A percentile compares a stretch with the other conserved stretches of the same genome.
phyloP scores from a whole-genome alignment of 169 alveolate genomes.

The Babesia sp. region DNA sequence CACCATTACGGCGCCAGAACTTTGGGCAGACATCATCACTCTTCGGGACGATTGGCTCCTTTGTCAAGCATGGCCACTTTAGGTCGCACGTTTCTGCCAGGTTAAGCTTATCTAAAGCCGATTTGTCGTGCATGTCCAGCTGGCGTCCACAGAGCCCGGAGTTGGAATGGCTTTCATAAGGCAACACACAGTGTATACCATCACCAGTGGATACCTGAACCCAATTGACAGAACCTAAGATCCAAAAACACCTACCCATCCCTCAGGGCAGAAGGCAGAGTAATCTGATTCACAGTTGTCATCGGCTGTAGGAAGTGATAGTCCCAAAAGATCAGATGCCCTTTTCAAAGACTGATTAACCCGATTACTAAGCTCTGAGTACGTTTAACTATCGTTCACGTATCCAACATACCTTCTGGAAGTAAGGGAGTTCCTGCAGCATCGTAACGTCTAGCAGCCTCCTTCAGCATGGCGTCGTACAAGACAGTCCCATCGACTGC shows the following conservation, averaged over 20 bases:
- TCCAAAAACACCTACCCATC: slow-evolving; percentile 60
- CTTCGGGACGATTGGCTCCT: slow-evolving; percentile 3
- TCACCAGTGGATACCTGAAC: slow-evolving; percentile 56
- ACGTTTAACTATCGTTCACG: background rate
- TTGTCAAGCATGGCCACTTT: slow-evolving; percentile 73
- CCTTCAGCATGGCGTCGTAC: slow-evolving; percentile 20
- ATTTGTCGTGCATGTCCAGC: slow-evolving; percentile 59
- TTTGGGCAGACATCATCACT: slow-evolving; percentile 60
- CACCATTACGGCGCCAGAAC: slow-evolving; percentile 51
- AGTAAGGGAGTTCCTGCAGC: slow-evolving; percentile 7
- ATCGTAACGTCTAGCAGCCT: slow-evolving; percentile 1
- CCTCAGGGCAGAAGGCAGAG: slow-evolving; percentile 74
- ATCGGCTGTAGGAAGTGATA: slow-evolving; percentile 51
- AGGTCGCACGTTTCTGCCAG: slow-evolving; percentile 63
- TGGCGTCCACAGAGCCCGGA: slow-evolving; percentile 67
- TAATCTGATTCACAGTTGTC: slow-evolving; percentile 70
- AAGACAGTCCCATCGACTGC: slow-evolving; percentile 17
- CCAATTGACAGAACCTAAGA: slow-evolving; percentile 14
- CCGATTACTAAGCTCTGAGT: slow-evolving; percentile 52
- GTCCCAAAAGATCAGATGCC: slow-evolving; percentile 58
- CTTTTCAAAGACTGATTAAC: slow-evolving; percentile 49
- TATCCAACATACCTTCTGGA: slow-evolving; percentile 6
- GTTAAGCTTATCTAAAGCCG: slow-evolving; percentile 63
- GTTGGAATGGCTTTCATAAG: slow-evolving; percentile 11
- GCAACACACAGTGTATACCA: slow-evolving; percentile 67